Evolutionary conservation across 2,329 filamentous ascomycete genomes (phyloP), one percentile per base, ranked within the genome.

Genomic region (Aspergillus sp.): DNA sequence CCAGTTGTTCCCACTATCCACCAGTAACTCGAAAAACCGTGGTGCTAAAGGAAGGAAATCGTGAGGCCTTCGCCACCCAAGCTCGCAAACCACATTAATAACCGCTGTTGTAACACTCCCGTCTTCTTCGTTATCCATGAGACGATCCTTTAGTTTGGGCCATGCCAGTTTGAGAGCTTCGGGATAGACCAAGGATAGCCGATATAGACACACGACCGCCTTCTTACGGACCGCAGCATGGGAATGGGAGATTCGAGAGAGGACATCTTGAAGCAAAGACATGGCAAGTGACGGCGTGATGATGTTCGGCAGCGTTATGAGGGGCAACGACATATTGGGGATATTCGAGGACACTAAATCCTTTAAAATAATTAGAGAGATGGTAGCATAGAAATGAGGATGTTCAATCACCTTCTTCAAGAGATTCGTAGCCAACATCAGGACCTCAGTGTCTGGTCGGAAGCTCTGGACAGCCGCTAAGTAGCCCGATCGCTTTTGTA

Each of bases 401-500:
- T 11, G 17, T 17, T 45, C 20, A 21, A 48, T 23, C 43, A 87
- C 88, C 84, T 99, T 99, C 76, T 97, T 97, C 65, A 99, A 75
- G 64, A 97, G 78, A 73, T 99, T 99, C 57, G 95, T 97, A 31
- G 93, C 94, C 64, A 99, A 78, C 91, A 99, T 97, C 67, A 99
- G 78, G 47, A 99, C 94, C 69, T 99, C 94, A 2, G 94, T 99
- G 65, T 97, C 93, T 2, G 92, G 83, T 19, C 93, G 85, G 73
- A 97, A 99, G 78, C 88, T 97, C 79, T 99, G 94, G 25, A 96
- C 91, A 7, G 94, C 94, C 13, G 89, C 93, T 17, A 99, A 80
- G 71, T 99, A 99, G 53, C 93, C 94, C 42, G 97, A 91, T 59
- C 93, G 84, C 76, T 99, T 99, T 74, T 97, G 93, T 61, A 91